Percentiles rank a stretch among this genome's conserved stretches.
phyloP scores from a whole-genome alignment of 352 stramenopile species.

The Pythium coloratum region DNA sequence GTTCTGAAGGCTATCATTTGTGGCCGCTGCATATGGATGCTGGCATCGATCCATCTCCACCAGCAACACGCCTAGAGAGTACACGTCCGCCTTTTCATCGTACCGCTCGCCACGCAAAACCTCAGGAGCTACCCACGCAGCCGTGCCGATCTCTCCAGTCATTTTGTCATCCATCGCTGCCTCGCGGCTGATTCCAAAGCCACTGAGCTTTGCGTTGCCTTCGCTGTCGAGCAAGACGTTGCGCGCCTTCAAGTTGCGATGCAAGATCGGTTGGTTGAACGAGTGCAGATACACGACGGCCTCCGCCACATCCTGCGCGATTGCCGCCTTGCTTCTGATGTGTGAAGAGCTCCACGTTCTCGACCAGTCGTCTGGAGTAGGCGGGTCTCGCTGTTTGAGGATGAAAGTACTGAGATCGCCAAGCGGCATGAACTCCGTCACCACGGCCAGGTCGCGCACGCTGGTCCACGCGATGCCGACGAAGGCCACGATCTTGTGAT shows the following conservation, averaged over 20 bases:
- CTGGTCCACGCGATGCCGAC: slow-evolving; percentile 36
- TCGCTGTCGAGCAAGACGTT: slow-evolving; percentile 24
- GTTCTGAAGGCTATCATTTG: no score
- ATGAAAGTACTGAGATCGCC: slow-evolving; percentile 24
- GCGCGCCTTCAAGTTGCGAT: slow-evolving; percentile 28
- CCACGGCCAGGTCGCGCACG: slow-evolving; percentile 30
- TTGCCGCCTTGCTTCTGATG: slow-evolving; percentile 12
- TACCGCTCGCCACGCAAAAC: slow-evolving; percentile 31
- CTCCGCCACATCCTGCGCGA: slow-evolving; percentile 24
- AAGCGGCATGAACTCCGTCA: slow-evolving; percentile 36
- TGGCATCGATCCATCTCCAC: slow-evolving; percentile 28
- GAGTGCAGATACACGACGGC: slow-evolving; percentile 33
- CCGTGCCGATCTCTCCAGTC: slow-evolving; percentile 30
- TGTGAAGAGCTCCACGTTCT: neutral
- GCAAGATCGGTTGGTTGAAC: slow-evolving; percentile 25
- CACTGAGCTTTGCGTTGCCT: slow-evolving; percentile 21
- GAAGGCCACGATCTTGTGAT: slow-evolving; percentile 39
- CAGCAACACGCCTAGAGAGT: slow-evolving; percentile 33
- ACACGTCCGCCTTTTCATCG: slow-evolving; percentile 34
- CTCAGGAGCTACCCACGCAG: slow-evolving; percentile 31
- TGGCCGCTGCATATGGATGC: slow-evolving; percentile 9
- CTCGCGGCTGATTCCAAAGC: slow-evolving; percentile 24
- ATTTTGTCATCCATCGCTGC: slow-evolving; percentile 21
- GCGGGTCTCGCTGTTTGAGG: neutral
- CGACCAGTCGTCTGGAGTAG: slow-evolving; percentile 3